Base-by-base conservation (phyloP, 192 early-diverging fungal species). In the Coemansia sp. region DNA sequence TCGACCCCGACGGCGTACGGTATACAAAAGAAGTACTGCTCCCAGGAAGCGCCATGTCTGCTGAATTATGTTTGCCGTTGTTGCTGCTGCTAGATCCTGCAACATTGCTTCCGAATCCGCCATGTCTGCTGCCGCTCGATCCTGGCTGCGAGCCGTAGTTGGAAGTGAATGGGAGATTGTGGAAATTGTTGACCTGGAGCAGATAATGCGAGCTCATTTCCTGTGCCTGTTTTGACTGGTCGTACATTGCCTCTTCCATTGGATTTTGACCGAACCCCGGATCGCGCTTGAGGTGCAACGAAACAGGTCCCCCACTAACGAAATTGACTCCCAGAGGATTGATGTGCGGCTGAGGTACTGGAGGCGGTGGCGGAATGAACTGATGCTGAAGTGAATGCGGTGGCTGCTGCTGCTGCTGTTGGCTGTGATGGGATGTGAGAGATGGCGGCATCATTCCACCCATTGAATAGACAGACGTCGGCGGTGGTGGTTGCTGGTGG, bases 201-300 rank as follows among this genome's bases (percentile, higher is more conserved):
- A 69, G 49, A 50, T 64, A 80, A 25, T 66, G 62, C 44, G 63
- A 52, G 53, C 71, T 73, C 67, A 69, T 59, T 34, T 73, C 77
- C 44, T 62, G 50, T 0, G 77, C 77, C 53, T 69, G 67, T 57
- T 80, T 80, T 5, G 63, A 62, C 4, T 66, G 71, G 46, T 80
- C 77, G 27, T 62, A 72, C 64, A 68, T 64, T 33, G 47, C 46
- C 14, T 73, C 71, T 30, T 62, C 71, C 61, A 63, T 44, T 3
- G 53, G 56, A 42, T 70, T 44, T 18, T 66, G 50, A 4, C 67
- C 77, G 42, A 80, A 80, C 0, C 77, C 64, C 3, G 77, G 77
- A 47, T 80, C 77, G 54, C 70, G 71, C 53, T 80, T 80, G 30
- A 80, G 54, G n/a, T 70, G 71, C 22, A 69, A 41, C 33, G 77